Conservation (phyloP, 2,329 filamentous ascomycete species). For the Xylariaceae sp. region DNA sequence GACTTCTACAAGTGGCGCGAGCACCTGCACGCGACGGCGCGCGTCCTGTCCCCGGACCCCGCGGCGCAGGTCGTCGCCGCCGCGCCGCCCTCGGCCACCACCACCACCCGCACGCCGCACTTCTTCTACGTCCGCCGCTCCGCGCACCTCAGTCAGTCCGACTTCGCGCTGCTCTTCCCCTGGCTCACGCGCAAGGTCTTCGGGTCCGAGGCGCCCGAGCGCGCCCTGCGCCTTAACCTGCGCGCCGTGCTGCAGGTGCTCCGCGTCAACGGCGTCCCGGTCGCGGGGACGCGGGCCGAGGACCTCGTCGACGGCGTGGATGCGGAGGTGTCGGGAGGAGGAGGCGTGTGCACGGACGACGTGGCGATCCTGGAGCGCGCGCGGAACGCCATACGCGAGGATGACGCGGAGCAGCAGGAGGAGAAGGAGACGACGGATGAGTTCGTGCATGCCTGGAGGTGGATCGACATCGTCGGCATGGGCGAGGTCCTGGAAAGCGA, state of each 20-base stretch:
- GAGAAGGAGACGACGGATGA: slow-evolving; percentile 6
- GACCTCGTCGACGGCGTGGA: slow-evolving; percentile 52
- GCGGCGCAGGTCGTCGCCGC: slow-evolving; percentile 49
- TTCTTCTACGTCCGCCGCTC: slow-evolving; percentile 76
- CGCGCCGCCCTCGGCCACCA: too few relatives aligned
- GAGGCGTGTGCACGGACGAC: slow-evolving; percentile 48
- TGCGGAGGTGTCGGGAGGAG: slow-evolving; percentile 42
- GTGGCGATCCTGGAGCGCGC: slow-evolving; percentile 56
- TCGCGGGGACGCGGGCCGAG: slow-evolving; percentile 49
- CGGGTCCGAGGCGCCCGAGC: slow-evolving; percentile 62
- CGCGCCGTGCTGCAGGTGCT: slow-evolving; percentile 64
- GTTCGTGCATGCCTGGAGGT: slow-evolving; percentile 55
- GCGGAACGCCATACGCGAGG: slow-evolving; percentile 35
- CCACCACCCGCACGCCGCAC: slow-evolving; percentile 52
- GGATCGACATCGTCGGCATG: slow-evolving; percentile 59
- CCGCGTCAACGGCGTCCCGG: slow-evolving; percentile 54
- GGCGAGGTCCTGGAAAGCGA: slow-evolving; percentile 35
- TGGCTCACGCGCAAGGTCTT: slow-evolving; percentile 67
- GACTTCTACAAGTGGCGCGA: slow-evolving; percentile 80
- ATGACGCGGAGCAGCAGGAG: background rate
- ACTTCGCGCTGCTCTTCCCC: slow-evolving; percentile 84
- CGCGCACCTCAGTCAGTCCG: slow-evolving; percentile 83
- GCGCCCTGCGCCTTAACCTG: slow-evolving; percentile 63
- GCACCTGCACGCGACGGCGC: slow-evolving; percentile 73
- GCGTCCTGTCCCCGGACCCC: slow-evolving; percentile 65